Base-by-base conservation (phyloP, 257 asterid species). In the Fraxinus americana region DNA sequence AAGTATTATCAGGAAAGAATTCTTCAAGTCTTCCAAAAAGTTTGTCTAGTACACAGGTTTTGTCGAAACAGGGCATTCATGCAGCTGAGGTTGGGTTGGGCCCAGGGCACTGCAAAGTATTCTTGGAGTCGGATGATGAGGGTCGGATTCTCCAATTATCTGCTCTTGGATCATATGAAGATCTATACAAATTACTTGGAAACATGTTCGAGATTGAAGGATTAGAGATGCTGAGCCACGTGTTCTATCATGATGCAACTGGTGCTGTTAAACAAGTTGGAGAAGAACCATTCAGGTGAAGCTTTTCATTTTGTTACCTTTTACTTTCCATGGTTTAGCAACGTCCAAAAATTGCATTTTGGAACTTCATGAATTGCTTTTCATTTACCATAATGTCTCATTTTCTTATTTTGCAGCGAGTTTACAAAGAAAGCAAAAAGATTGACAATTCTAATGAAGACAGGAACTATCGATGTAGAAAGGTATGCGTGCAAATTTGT, bases 91-190 rank as follows among this genome's bases (percentile, higher is more conserved):
- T 87, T 78, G 91, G 92, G 65, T 73, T 85, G 54, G 87, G 88
- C 70, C 82, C 89, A 17, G 91, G 96, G 81, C 95, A 89, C 83
- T 95, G 99, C 86, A 92, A 92, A 85, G 98, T 95, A 71, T 95
- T 92, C 89, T 41, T 92, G 85, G 98, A 91, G 72, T 90, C 98
- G 0, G 96, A 92, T 82, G 97, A 93, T 72, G 96, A 90, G 21
- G 97, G 97, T 30, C 84, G 90, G 68, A 86, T 91, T 19, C 91
- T 92, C 77, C 96, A 92, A 80, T 92, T 95, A 41, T 90, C 98
- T 7, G 77, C 75, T 66, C 82, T 92, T 71, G 93, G 90, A 75
- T 95, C 99, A 0, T 95, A 92, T n/a, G 98, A 95, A 63, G 98
- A 95, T 80, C 83, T 95, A 5, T 87, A 86, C 80, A 89, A 83